These are phyloP conservation scores for Neoarthrinium moseri DNA, from an alignment of 2,329 filamentous ascomycete genomes.

Conservation along the genomic window DNA sequence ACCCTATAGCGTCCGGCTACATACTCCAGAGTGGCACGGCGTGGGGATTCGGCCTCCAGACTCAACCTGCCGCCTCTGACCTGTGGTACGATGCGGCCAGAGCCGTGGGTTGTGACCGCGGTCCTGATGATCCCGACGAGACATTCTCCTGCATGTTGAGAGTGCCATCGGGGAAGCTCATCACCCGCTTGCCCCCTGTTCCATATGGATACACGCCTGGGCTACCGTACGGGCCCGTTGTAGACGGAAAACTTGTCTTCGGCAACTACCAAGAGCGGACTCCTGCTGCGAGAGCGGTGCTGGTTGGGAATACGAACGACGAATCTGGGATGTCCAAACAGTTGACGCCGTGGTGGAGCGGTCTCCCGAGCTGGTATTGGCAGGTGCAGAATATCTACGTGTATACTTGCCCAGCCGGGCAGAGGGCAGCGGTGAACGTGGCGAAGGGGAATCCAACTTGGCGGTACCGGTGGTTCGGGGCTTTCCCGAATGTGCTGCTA, in stretches of 20 bases:
- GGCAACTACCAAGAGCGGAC: constrained; percentile 30
- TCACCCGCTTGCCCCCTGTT: constrained; percentile 17
- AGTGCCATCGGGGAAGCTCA: background rate
- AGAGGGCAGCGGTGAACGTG: constrained; percentile 34
- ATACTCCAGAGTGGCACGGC: constrained; percentile 45
- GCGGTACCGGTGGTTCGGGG: constrained; percentile 46
- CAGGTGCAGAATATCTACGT: constrained; percentile 39
- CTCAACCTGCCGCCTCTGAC: constrained; percentile 33
- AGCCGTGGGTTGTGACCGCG: constrained; percentile 34
- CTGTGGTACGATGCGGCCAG: constrained; percentile 40
- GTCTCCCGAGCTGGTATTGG: constrained; percentile 36
- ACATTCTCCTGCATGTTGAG: constrained; percentile 34
- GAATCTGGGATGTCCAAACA: constrained; percentile 48
- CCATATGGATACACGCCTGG: background rate
- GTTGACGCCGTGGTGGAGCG: constrained; percentile 36
- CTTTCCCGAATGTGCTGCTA: constrained; percentile 47
- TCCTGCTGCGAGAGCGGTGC: constrained; percentile 36
- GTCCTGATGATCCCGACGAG: constrained; percentile 28
- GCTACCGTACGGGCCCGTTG: constrained; percentile 36
- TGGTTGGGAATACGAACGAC: constrained; percentile 42
- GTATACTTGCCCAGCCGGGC: constrained; percentile 43
- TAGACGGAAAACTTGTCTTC: constrained; percentile 40
- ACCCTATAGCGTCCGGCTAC: constrained; percentile 47
- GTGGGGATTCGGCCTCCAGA: constrained; percentile 29
- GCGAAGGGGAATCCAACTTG: constrained; percentile 36